These are phyloP conservation scores for Moesziomyces globuligerus DNA, from an alignment of 1,284 basidiomycete genomes.

Conservation along the genomic window DNA sequence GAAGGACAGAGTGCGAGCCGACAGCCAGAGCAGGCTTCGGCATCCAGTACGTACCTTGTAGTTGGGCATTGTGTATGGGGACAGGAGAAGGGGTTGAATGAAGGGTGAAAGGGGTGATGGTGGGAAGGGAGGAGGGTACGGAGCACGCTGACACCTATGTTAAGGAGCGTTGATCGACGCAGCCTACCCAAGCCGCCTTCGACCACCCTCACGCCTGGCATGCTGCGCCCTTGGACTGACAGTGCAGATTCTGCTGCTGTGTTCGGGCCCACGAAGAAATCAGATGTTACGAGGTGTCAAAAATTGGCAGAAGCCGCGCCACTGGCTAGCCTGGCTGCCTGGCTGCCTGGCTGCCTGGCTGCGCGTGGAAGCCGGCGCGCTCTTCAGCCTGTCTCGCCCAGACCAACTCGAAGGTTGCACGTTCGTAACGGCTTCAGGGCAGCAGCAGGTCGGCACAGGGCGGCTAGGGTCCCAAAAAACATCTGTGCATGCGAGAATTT, in stretches of 20 bases:
- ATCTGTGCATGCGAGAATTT: slow-evolving; percentile 16
- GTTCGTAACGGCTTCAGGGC: too few species aligned
- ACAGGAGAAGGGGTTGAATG: too few species aligned
- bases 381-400: too few species aligned
- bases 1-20: too few species aligned
- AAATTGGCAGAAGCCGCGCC: slow-evolving; percentile 6
- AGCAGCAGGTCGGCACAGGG: background rate
- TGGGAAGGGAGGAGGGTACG: slow-evolving; percentile 6
- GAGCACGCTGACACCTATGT: background rate
- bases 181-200: too few species aligned
- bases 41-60: slow-evolving; percentile 60
- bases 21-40: too few species aligned
- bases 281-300: slow-evolving; percentile 23
- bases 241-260: too few species aligned
- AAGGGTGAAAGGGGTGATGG: background rate
- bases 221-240: too few species aligned
- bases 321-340: slow-evolving; percentile 1
- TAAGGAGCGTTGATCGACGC: slow-evolving; percentile 8
- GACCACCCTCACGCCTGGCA: too few species aligned
- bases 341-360: too few species aligned
- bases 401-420: slow-evolving; percentile 11
- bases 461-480: background rate
- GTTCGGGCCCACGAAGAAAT: slow-evolving; percentile 12
- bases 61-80: slow-evolving; percentile 49
- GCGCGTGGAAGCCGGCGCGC: too few species aligned